Evolutionary conservation across 2,329 filamentous ascomycete genomes (phyloP).

Genomic region (Beauveria caledonica): DNA sequence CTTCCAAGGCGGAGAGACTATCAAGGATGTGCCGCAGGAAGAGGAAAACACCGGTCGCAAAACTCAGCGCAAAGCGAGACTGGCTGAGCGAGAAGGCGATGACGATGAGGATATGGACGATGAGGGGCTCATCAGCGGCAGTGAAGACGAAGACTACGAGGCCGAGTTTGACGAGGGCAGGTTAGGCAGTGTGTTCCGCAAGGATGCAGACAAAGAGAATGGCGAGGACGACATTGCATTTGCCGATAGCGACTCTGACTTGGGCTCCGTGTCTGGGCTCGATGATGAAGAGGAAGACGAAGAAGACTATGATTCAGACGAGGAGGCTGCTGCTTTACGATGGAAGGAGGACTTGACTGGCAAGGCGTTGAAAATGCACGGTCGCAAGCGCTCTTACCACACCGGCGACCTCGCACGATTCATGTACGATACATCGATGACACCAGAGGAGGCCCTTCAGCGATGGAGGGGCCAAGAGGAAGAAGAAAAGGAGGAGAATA

Average conservation of each 20-base stretch:
- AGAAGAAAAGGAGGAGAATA: slow-evolving; percentile 48
- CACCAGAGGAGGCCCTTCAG: slow-evolving; percentile 64
- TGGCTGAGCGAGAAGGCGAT: slow-evolving; percentile 52
- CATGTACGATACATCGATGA: slow-evolving; percentile 78
- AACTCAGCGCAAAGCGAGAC: slow-evolving; percentile 46
- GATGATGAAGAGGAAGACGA: slow-evolving; percentile 40
- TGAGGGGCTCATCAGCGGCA: slow-evolving; percentile 47
- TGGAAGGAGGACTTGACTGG: slow-evolving; percentile 88
- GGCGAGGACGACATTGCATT: slow-evolving; percentile 72
- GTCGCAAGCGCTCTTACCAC: slow-evolving; percentile 62
- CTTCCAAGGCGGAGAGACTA: slow-evolving; percentile 67
- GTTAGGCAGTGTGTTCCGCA: slow-evolving; percentile 53
- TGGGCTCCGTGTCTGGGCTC: slow-evolving; percentile 70
- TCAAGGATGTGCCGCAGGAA: slow-evolving; percentile 45
- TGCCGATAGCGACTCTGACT: slow-evolving; percentile 93
- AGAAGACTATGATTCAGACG: slow-evolving; percentile 47
- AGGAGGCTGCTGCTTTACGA: slow-evolving; percentile 63
- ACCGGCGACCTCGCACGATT: slow-evolving; percentile 75
- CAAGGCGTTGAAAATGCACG: slow-evolving; percentile 64
- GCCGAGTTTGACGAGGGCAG: slow-evolving; percentile 51
- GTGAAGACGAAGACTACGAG: slow-evolving; percentile 43
- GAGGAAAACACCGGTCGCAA: slow-evolving; percentile 53
- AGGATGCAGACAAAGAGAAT: slow-evolving; percentile 40
- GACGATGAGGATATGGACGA: slow-evolving; percentile 49
- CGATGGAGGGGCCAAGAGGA: slow-evolving; percentile 67